Percentiles rank a stretch among this genome's conserved stretches.
Evolutionary conservation across 768 basidiomycete genomes (phyloP).

Genomic region (Auriculariales sp.): DNA sequence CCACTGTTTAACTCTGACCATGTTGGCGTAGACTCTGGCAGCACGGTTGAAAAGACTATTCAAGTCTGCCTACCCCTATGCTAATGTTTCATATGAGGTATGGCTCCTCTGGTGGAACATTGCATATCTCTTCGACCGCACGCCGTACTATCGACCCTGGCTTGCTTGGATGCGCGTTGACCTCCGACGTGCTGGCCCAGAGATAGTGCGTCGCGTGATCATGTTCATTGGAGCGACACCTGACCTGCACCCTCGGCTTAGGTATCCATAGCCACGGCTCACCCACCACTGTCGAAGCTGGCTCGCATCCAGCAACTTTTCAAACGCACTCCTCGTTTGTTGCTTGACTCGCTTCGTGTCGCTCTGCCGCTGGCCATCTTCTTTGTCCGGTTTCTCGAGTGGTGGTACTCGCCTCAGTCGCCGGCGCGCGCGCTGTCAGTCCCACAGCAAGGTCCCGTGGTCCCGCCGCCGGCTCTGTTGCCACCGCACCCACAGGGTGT

Average conservation of each 20-base stretch:
- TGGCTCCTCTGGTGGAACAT: slow-evolving; percentile 77
- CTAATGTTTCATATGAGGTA: slow-evolving; percentile 63
- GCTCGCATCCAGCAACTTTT: slow-evolving; percentile 29
- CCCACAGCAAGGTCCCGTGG: slow-evolving; percentile 45
- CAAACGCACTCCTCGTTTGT: slow-evolving; percentile 37
- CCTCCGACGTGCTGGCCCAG: slow-evolving; percentile 60
- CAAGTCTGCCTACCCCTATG: slow-evolving; percentile 68
- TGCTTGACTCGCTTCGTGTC: slow-evolving; percentile 66
- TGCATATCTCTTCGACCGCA: slow-evolving; percentile 79
- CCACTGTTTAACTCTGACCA: not conserved
- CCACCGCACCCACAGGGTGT: slow-evolving; percentile 62
- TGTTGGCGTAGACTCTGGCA: slow-evolving; percentile 6
- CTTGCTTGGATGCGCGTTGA: slow-evolving; percentile 73
- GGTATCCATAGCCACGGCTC: not conserved
- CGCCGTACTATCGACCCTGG: slow-evolving; percentile 85
- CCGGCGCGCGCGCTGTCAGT: slow-evolving; percentile 61
- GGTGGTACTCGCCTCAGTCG: slow-evolving; percentile 96
- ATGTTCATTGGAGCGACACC: slow-evolving; percentile 4
- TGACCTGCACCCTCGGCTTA: not conserved
- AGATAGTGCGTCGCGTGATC: slow-evolving; percentile 14
- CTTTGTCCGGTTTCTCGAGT: slow-evolving; percentile 91
- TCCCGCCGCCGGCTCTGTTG: slow-evolving; percentile 66
- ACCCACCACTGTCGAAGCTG: not conserved
- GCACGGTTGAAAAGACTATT: slow-evolving; percentile 41
- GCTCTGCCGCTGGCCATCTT: slow-evolving; percentile 84